Evolutionary conservation across 495 filamentous ascomycete species (phyloP), one percentile per base, ranked within the genome.

Genomic region (Aspergillus panamensis): DNA sequence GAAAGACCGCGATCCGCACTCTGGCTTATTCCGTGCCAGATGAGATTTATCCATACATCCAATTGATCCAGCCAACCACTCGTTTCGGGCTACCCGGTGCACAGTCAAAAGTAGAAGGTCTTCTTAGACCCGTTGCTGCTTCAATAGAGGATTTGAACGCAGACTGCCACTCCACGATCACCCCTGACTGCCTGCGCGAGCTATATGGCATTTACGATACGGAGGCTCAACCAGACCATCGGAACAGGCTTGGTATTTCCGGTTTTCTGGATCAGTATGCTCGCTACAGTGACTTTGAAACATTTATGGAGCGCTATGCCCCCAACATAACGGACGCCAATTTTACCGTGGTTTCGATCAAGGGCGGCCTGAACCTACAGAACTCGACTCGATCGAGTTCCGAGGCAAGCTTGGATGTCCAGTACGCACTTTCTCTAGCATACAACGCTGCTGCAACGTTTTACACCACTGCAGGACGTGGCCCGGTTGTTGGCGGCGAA

Each of bases 361-460:
- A 88, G 63, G 84, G 81, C 42, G 85, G 78, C 16, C 65, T 73
- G 8, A 82, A 84, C 55, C 69, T 75, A 0, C 80, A 88, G 53
- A 48, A 72, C 33, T 73, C 71, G 9, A 33, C 53, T 0, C 16
- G 19, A 20, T 51, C 58, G 12, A 75, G 74, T 42, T 59, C 66
- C 0, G 90, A 94, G 67, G 88, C 88, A 35, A 87, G 85, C 50
- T 73, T 92, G 16, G 87, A 90, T 58, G 76, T 90, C 2, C 84
- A 92, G 60, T 91, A 90, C 60, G 80, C 84, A 39, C 66, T 87
- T 30, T 71, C 81, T 0, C 66, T 92, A 43, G 82, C 78, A 12
- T 82, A 85, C 56, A 81, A 84, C 16, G 69, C 84, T 5, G 69
- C 82, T 10, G 75, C 81, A 10, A 80, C 77, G 1, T 89, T 81